Conservation (phyloP, 1,139 yeast genomes). For the Ogataea hybrid region DNA sequence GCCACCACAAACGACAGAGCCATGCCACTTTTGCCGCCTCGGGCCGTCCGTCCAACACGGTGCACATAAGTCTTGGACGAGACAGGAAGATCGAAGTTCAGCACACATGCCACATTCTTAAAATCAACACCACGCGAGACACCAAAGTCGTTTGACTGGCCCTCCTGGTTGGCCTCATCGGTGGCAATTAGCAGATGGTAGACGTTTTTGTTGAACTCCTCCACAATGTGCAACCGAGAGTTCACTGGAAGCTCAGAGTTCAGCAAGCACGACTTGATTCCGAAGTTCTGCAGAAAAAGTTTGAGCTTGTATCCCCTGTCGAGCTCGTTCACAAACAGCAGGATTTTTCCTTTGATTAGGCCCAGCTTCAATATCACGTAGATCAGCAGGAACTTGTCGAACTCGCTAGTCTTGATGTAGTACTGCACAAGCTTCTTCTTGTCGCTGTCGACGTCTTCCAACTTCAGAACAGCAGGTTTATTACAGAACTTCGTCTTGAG, state of each 20-base stretch:
- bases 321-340: conserved; percentile 87
- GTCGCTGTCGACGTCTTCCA: conserved; percentile 60
- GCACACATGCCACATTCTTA: conserved; percentile 92
- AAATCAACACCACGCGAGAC: conserved; percentile 98
- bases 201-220: conserved; percentile 88
- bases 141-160: conserved; percentile 71
- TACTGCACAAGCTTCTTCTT: conserved; percentile 73
- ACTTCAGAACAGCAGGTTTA: conserved; percentile 77
- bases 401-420: conserved; percentile 82
- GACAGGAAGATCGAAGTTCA: conserved; percentile 92
- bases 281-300: conserved; percentile 91
- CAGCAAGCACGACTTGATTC: conserved; percentile 81
- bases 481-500: conserved; percentile 79
- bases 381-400: conserved; percentile 86
- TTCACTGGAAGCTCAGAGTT: conserved; percentile 93
- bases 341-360: conserved; percentile 86
- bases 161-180: conserved; percentile 71
- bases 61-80: conserved; percentile 90
- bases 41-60: conserved; percentile 95
- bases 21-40: conserved; percentile 96
- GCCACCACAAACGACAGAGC: conserved; percentile 92
- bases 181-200: conserved; percentile 91
- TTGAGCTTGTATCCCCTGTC: conserved; percentile 95
- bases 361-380: conserved; percentile 90
- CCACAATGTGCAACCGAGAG: conserved; percentile 92